Evolutionary conservation across 495 filamentous ascomycete species (phyloP), one percentile per base, ranked within the genome.

Genomic region (Talaromyces ruber): DNA sequence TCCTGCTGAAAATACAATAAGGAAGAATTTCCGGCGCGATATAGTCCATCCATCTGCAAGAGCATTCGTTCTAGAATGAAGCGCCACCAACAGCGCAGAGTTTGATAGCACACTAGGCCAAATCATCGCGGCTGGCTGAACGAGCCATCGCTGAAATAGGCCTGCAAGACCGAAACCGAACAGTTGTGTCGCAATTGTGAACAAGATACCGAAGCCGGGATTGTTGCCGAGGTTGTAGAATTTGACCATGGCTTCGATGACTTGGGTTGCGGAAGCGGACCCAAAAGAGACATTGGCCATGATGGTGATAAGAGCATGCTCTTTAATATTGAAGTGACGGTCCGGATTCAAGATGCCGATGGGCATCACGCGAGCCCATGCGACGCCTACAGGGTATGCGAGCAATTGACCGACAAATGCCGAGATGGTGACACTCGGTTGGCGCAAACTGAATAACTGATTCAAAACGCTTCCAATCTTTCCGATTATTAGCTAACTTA

Each of bases 81-180:
- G 77, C 0, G 92, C 93, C 2, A 84, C 86, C 65, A 96, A 88
- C 79, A 96, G 89, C 47, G 92, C 88, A 1, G 91, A 88, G 50
- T 92, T 93, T 72, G 92, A 91, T 30, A 97, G 78, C 4, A 92
- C 93, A 51, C 87, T 86, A 0, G 93, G 92, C 92, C 92, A 97
- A 16, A 96, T 88, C 91, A 97, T 96, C 18, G 90, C 87, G 50
- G 88, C 86, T 6, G 92, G 92, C 6, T 87, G 82, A 26, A 86
- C 83, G 22, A 86, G 73, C 74, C 83, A 86, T 30, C 81, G 76
- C 16, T 81, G 74, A 28, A 76, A 76, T 62, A 85, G 67, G 1
- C 89, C 89, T 0, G 88, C 88, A 57, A 92, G 79, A 2, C 88
- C 89, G 67, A 89, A 90, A 0, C 89, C 88, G 43, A 91, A 79